These are phyloP conservation scores for Fistulina hepatica DNA, from an alignment of 1,284 basidiomycete genomes.

Conservation along the genomic window DNA sequence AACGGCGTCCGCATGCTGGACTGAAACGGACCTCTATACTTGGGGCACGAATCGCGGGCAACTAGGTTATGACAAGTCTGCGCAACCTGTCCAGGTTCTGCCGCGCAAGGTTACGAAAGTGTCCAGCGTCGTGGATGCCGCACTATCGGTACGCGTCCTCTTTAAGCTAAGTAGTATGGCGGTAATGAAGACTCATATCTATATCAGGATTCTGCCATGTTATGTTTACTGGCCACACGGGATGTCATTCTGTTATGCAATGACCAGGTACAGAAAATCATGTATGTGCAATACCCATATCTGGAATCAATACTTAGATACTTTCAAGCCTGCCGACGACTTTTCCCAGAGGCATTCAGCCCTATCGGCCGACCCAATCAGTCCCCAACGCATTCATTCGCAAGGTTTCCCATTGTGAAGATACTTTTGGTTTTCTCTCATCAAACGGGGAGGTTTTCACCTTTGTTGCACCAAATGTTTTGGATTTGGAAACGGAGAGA, in stretches of 20 bases:
- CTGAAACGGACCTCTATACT: constrained; percentile 75
- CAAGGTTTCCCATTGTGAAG: constrained; percentile 77
- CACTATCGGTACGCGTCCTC: constrained; percentile 49
- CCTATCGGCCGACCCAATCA: constrained; percentile 73
- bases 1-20: constrained; percentile 87
- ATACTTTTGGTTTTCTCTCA: constrained; percentile 78
- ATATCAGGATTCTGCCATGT: constrained; percentile 70
- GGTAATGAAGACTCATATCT: constrained; percentile 1
- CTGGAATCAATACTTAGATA: constrained; percentile 12
- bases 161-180: constrained; percentile 4
- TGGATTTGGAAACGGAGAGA: constrained; percentile 20
- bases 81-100: constrained; percentile 68
- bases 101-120: constrained; percentile 82
- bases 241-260: constrained; percentile 83
- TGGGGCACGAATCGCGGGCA: constrained; percentile 97
- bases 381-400: constrained; percentile 60
- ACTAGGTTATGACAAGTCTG: constrained; percentile 74
- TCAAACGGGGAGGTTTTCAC: constrained; percentile 88
- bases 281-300: constrained; percentile 30
- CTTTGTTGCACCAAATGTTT: constrained; percentile 44
- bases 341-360: constrained; percentile 63
- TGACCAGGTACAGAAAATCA: constrained; percentile 66
- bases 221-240: constrained; percentile 59
- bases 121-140: constrained; percentile 55
- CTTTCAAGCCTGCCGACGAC: constrained; percentile 48